Evolutionary conservation across 2,329 filamentous ascomycete species (phyloP).

Genomic region (Trichoderma koningiopsis): DNA sequence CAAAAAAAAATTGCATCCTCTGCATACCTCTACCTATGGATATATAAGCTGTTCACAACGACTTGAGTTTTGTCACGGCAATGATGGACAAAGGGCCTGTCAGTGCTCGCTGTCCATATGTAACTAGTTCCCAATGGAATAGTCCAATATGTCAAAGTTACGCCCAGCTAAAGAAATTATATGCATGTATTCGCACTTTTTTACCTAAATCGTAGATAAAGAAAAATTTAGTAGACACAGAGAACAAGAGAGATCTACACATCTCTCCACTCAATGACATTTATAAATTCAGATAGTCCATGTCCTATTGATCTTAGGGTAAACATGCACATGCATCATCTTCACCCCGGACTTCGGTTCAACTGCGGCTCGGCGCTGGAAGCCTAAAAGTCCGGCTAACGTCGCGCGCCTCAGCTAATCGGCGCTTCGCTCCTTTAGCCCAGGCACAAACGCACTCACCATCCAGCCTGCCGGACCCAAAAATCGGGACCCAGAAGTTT

Average conservation of each 20-base stretch:
- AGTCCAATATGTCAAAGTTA: too few relatives aligned
- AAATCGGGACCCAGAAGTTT: conserved; percentile 10
- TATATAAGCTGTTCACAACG: too few relatives aligned
- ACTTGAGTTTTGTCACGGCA: too few relatives aligned
- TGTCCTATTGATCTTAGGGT: not conserved
- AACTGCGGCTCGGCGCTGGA: not conserved
- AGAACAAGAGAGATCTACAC: not conserved
- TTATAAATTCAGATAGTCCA: not conserved
- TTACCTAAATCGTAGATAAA: too few relatives aligned
- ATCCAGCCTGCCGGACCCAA: conserved; percentile 9
- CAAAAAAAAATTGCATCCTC: too few relatives aligned
- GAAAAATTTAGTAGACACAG: too few relatives aligned
- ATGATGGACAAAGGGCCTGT: too few relatives aligned
- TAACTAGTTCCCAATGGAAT: too few relatives aligned
- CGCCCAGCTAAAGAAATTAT: not conserved
- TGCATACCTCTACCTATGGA: too few relatives aligned
- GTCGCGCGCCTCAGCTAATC: not conserved
- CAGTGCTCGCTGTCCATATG: too few relatives aligned
- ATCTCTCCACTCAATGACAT: not conserved
- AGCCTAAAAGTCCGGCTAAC: not conserved
- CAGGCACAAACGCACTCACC: conserved; percentile 17
- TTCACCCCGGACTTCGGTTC: not conserved
- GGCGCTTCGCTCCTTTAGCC: conserved; percentile 1
- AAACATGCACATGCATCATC: not conserved
- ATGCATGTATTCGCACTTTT: not conserved